phyloP scores from a whole-genome alignment of 345 rosid genomes.

The Passiflora organensis region DNA sequence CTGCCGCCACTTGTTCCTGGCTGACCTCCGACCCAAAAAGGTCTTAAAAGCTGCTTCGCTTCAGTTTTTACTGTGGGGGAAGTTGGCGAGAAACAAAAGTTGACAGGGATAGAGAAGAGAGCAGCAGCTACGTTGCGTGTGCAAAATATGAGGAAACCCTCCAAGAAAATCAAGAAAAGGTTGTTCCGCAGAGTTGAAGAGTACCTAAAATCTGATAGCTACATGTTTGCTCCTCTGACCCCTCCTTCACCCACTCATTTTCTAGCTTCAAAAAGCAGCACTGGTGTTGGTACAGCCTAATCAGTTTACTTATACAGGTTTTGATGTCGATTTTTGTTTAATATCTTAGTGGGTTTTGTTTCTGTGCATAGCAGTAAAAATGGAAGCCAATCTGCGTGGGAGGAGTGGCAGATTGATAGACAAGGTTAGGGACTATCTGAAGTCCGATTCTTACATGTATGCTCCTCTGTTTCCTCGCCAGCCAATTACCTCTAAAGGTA shows the following conservation, averaged over 20 bases:
- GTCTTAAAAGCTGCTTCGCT: too few relatives aligned
- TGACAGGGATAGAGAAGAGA: conserved; percentile 14
- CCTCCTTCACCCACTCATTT: conserved; percentile 14
- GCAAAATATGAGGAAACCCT: conserved; percentile 26
- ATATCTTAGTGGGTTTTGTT: too few relatives aligned
- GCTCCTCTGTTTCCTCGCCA: conserved; percentile 24
- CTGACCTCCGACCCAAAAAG: too few relatives aligned
- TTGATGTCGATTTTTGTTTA: too few relatives aligned
- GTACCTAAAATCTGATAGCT: conserved; percentile 40
- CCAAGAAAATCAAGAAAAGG: conserved; percentile 23
- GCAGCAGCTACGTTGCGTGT: conserved; percentile 11
- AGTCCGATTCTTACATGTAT: conserved; percentile 43
- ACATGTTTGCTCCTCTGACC: conserved; percentile 49
- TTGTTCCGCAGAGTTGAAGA: conserved; percentile 18
- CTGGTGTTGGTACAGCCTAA: conserved; percentile 15
- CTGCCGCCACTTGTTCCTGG: too few relatives aligned
- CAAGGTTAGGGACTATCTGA: conserved; percentile 38
- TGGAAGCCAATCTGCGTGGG: conserved; percentile 17
- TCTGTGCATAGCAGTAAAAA: conserved; percentile 11
- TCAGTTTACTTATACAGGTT: neutral
- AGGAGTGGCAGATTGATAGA: conserved; percentile 25
- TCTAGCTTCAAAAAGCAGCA: conserved; percentile 1
- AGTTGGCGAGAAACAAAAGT: too few relatives aligned
- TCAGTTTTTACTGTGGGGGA: too few relatives aligned
- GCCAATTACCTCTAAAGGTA: conserved; percentile 7